Conservation (phyloP, 1,284 basidiomycete genomes). For the Macrocystidia cucumis region DNA sequence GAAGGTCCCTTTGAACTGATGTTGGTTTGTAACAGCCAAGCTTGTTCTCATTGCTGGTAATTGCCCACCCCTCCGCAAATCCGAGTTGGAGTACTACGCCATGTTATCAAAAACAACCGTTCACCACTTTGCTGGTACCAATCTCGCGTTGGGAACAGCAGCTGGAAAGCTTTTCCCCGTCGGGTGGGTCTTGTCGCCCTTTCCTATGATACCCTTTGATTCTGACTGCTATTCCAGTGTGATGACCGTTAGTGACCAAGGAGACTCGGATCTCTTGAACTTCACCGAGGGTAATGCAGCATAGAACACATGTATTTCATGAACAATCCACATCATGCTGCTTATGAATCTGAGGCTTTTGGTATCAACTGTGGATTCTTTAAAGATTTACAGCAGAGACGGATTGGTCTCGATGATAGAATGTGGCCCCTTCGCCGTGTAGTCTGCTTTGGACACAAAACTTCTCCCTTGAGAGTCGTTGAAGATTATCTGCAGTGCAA, state of each 20-base stretch:
- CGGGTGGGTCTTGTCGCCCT: conserved; percentile 53
- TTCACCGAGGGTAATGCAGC: conserved; percentile 60
- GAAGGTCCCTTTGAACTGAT: conserved; percentile 89
- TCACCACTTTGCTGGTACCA: conserved; percentile 95
- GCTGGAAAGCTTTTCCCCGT: conserved; percentile 99
- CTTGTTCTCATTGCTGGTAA: conserved; percentile 98
- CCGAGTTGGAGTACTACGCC: conserved; percentile 99
- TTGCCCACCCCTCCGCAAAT: conserved; percentile 98
- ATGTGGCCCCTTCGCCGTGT: conserved; percentile 62
- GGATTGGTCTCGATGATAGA: conserved; percentile 69
- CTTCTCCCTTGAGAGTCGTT: conserved; percentile 57
- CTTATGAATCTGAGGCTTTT: too few relatives aligned
- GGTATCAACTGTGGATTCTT: background rate
- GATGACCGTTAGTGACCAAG: conserved; percentile 95
- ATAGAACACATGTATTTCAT: conserved; percentile 15
- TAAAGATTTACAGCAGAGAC: conserved; percentile 43
- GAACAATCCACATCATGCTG: background rate
- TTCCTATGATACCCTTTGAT: conserved; percentile 1
- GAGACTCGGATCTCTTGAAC: conserved; percentile 91
- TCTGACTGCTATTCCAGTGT: conserved; percentile 45
- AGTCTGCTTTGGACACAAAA: conserved; percentile 73
- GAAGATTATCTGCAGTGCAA: conserved; percentile 41
- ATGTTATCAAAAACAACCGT: conserved; percentile 98
- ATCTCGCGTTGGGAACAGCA: conserved; percentile 97
- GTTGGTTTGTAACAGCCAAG: conserved; percentile 73